phyloP scores from a whole-genome alignment of 345 rosid genomes.

The Brassica cretica region DNA sequence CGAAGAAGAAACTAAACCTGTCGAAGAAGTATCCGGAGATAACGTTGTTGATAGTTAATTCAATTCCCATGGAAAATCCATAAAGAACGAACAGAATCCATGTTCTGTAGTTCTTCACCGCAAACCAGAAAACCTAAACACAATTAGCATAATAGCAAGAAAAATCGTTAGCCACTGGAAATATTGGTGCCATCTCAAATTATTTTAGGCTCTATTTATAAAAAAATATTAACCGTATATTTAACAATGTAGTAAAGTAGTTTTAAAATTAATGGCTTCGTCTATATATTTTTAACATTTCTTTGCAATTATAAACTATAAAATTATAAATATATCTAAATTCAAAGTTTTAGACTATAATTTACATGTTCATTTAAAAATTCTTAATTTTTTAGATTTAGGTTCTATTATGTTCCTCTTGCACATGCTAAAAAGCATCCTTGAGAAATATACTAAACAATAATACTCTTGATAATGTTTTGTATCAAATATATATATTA shows the following conservation, averaged over 20 bases:
- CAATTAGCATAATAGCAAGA: not conserved
- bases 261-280: no score
- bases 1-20: slow-evolving; percentile 46
- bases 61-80: slow-evolving; percentile 76
- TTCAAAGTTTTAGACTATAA: no score
- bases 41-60: slow-evolving; percentile 63
- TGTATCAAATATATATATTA: no score
- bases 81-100: slow-evolving; percentile 72
- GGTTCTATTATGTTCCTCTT: no score
- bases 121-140: slow-evolving; percentile 60
- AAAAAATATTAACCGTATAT: not conserved
- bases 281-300: not conserved
- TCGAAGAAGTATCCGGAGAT: slow-evolving; percentile 67
- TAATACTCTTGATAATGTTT: not conserved
- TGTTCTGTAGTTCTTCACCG: slow-evolving; percentile 66
- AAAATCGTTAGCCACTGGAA: not conserved
- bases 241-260: no score
- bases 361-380: no score
- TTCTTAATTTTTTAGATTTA: no score
- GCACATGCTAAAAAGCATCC: not conserved
- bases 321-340: no score
- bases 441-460: not conserved
- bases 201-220: no score
- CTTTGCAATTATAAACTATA: no score
- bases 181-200: not conserved